phyloP scores from a whole-genome alignment of 129 eudicot genomes.

The Chrysanthemum lavandulifolium region DNA sequence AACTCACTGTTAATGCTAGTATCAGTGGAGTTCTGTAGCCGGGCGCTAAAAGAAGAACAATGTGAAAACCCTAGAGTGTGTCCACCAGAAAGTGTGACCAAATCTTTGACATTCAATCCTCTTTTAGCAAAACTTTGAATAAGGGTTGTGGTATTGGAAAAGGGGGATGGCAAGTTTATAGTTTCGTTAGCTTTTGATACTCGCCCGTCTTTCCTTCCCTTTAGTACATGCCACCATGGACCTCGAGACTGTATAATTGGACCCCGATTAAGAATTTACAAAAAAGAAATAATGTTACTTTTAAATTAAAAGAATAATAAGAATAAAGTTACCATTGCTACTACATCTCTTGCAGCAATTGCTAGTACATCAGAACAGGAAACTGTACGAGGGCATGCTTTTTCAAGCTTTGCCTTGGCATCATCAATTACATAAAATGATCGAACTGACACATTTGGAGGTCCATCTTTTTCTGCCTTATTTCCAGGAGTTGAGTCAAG shows the following conservation, averaged over 20 bases:
- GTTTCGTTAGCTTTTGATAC: constrained; percentile 78
- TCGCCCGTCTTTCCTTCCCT: constrained; percentile 82
- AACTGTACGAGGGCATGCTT: constrained; percentile 68
- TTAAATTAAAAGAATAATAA: neutral
- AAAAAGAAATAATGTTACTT: neutral
- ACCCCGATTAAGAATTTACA: neutral
- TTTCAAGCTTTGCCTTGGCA: constrained; percentile 79
- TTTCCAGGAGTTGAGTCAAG: constrained; percentile 63
- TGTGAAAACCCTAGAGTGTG: constrained; percentile 92
- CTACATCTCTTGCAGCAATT: constrained; percentile 81
- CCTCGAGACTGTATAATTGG: constrained; percentile 58
- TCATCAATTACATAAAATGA: constrained; percentile 77
- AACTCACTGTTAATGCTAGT: constrained; percentile 55
- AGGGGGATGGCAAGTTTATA: constrained; percentile 63
- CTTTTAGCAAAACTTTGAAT: constrained; percentile 62
- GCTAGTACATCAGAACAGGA: constrained; percentile 85
- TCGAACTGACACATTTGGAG: constrained; percentile 70
- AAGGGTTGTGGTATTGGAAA: constrained; percentile 59
- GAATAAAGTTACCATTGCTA: constrained; percentile 52
- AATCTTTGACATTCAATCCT: constrained; percentile 58
- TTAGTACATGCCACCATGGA: constrained; percentile 77
- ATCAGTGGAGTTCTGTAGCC: constrained; percentile 60
- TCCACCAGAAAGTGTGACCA: constrained; percentile 74
- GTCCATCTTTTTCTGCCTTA: constrained; percentile 92
- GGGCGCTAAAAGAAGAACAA: constrained; percentile 61